phyloP scores from a whole-genome alignment of 148 eudicot genomes.

The Drosera capensis region DNA sequence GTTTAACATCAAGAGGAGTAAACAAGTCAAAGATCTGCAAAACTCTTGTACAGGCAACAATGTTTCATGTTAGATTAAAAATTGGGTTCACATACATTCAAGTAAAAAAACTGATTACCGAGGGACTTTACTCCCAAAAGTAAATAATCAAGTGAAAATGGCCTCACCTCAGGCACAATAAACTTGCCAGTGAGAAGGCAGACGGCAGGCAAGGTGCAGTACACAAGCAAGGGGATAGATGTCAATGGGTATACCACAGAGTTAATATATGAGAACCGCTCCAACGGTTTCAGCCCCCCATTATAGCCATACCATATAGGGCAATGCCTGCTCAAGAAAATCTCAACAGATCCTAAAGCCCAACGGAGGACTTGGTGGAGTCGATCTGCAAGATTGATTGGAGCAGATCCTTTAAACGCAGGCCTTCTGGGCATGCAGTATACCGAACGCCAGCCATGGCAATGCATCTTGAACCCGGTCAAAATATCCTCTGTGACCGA shows the following conservation, averaged over 20 bases:
- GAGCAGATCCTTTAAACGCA: conserved; percentile 95
- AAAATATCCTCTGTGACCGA: conserved; percentile 95
- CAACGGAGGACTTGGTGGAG: conserved; percentile 93
- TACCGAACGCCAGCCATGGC: conserved; percentile 94
- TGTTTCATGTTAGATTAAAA: too few relatives aligned
- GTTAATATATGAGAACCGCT: conserved; percentile 79
- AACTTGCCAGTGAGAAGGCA: conserved; percentile 92
- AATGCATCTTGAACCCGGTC: conserved; percentile 97
- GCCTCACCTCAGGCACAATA: conserved; percentile 98
- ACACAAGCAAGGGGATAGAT: conserved; percentile 66
- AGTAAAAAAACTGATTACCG: too few relatives aligned
- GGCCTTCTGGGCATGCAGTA: conserved; percentile 87
- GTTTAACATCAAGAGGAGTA: neutral
- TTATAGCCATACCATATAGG: conserved; percentile 94
- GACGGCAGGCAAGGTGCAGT: conserved; percentile 85
- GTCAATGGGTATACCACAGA: conserved; percentile 91
- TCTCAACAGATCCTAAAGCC: conserved; percentile 95
- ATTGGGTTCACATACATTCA: too few relatives aligned
- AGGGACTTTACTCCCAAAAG: too few relatives aligned
- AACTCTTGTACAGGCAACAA: neutral
- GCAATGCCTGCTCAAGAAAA: conserved; percentile 74
- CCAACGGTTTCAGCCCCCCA: conserved; percentile 76
- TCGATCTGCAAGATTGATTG: conserved; percentile 92
- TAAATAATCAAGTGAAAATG: conserved; percentile 12
- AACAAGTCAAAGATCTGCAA: neutral